These are phyloP conservation scores for Eucalyptus shirleyi DNA, from an alignment of 345 rosid genomes.

Conservation along the genomic window DNA sequence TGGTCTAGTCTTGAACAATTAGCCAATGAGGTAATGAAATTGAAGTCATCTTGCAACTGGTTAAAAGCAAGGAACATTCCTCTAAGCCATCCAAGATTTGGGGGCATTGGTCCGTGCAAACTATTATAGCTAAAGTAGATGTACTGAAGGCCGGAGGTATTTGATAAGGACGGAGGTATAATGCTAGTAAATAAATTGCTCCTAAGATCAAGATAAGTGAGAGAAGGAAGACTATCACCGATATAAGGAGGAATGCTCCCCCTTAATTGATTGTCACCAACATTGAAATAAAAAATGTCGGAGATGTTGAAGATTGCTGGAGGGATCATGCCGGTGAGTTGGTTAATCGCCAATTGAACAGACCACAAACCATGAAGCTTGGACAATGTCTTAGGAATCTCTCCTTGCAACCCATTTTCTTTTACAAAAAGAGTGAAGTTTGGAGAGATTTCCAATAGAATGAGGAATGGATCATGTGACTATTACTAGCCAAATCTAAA, in stretches of 20 bases:
- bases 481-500: not conserved
- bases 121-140: accelerated
- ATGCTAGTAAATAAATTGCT: not conserved
- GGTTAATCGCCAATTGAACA: not conserved
- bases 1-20: not conserved
- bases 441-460: not conserved
- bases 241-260: not conserved
- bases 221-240: not conserved
- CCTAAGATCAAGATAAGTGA: not conserved
- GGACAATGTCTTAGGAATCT: not conserved
- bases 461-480: not conserved
- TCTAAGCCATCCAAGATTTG: not conserved
- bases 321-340: accelerated
- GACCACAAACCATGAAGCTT: not conserved
- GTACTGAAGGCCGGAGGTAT: not conserved
- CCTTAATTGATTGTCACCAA: not conserved
- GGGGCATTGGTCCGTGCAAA: not conserved
- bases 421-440: accelerated
- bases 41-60: not conserved
- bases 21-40: not conserved
- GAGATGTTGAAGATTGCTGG: not conserved
- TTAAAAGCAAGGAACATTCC: not conserved
- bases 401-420: not conserved
- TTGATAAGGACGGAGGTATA: not conserved
- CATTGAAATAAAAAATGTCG: not conserved